Conservation (phyloP, 352 stramenopile genomes). For the Globisporangium lucens region DNA sequence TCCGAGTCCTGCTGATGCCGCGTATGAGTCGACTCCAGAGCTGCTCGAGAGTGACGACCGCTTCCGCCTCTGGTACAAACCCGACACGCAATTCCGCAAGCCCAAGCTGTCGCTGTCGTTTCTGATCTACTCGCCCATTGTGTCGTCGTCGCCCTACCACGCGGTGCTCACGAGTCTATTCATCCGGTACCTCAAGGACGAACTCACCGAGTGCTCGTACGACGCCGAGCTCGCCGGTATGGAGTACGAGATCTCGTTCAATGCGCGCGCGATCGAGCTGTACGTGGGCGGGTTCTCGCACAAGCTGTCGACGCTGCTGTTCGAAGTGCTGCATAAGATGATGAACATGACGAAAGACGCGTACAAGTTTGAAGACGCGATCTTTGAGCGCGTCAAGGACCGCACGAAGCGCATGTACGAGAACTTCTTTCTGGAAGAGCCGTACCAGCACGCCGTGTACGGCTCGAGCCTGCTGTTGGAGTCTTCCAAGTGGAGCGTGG, state of each 20-base stretch:
- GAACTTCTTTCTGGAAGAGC: slow-evolving; percentile 87
- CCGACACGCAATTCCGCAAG: slow-evolving; percentile 88
- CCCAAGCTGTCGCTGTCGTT: slow-evolving; percentile 89
- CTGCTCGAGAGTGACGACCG: slow-evolving; percentile 33
- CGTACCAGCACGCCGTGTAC: slow-evolving; percentile 91
- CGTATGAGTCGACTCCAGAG: slow-evolving; percentile 6
- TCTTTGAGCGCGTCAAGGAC: slow-evolving; percentile 85
- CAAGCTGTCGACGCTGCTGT: slow-evolving; percentile 82
- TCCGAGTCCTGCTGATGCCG: not conserved
- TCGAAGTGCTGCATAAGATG: slow-evolving; percentile 62
- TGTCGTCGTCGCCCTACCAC: slow-evolving; percentile 57
- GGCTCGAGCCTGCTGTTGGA: slow-evolving; percentile 73
- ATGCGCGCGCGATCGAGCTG: slow-evolving; percentile 67
- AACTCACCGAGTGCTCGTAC: slow-evolving; percentile 81
- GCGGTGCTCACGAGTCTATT: slow-evolving; percentile 77
- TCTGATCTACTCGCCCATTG: slow-evolving; percentile 54
- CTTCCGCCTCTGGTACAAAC: slow-evolving; percentile 83
- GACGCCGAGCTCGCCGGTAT: slow-evolving; percentile 75
- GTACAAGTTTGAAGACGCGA: slow-evolving; percentile 54
- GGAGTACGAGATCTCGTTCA: slow-evolving; percentile 71
- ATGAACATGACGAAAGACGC: slow-evolving; percentile 39
- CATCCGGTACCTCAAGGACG: slow-evolving; percentile 75
- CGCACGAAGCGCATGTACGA: slow-evolving; percentile 82
- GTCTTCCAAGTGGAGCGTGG: slow-evolving; percentile 68
- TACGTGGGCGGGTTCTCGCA: slow-evolving; percentile 88